Conservation (phyloP, 306 rosid species). For the Nissolia schottii region DNA sequence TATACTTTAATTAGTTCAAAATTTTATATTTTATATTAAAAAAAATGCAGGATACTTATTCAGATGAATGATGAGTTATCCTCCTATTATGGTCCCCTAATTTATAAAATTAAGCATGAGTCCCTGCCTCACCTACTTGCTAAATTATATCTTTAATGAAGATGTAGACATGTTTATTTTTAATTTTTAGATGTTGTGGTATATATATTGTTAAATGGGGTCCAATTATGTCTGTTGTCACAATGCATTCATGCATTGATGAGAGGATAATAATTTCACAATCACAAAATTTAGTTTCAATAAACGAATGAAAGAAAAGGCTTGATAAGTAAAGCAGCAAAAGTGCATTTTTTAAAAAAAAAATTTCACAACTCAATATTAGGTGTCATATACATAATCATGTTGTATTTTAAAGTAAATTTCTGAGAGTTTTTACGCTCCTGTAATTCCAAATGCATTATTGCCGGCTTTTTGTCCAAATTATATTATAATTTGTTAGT, state of each 20-base stretch:
- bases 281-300: background rate
- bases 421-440: background rate
- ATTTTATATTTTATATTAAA: too few species aligned
- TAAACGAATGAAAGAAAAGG: background rate
- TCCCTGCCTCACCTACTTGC: background rate
- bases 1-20: background rate
- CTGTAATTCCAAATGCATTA: background rate
- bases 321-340: background rate
- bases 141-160: background rate
- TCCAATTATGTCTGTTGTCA: background rate
- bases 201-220: background rate
- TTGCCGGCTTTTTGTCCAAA: background rate
- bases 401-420: background rate
- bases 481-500: background rate
- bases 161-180: background rate
- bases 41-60: background rate
- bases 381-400: background rate
- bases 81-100: background rate
- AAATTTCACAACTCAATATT: background rate
- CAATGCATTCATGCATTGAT: background rate
- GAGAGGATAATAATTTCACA: background rate
- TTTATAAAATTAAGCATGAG: background rate
- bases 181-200: background rate
- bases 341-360: too few species aligned
- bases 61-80: background rate